phyloP scores from a whole-genome alignment of 345 rosid genomes.

The Rhodamnia rubescens region DNA sequence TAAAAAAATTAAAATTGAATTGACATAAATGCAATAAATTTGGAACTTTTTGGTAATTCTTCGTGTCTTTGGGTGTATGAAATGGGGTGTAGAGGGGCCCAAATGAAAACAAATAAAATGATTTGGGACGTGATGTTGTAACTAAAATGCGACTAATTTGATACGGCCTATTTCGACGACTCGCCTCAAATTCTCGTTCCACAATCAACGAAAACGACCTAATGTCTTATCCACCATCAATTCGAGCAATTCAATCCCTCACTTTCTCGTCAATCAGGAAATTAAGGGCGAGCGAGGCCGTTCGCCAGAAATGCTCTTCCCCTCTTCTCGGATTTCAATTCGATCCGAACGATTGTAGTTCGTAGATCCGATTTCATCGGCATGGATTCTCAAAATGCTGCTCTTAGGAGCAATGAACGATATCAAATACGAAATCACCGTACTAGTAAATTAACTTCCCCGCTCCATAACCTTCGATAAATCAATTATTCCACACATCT shows the following conservation, averaged over 20 bases:
- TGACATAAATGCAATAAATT: too few relatives aligned
- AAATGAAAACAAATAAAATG: neutral
- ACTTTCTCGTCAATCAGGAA: too few relatives aligned
- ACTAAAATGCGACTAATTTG: neutral
- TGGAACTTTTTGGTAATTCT: too few relatives aligned
- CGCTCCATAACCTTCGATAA: neutral
- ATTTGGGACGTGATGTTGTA: neutral
- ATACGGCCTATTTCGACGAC: neutral
- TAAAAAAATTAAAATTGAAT: too few relatives aligned
- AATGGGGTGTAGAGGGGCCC: neutral
- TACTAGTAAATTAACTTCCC: neutral
- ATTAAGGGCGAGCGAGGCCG: too few relatives aligned
- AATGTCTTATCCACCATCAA: neutral
- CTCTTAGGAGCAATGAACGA: neutral
- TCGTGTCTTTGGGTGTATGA: too few relatives aligned
- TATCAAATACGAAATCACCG: neutral
- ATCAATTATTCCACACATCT: too few relatives aligned
- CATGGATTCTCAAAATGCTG: neutral
- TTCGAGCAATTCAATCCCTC: too few relatives aligned
- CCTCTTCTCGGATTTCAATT: neutral
- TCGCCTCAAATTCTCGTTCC: neutral
- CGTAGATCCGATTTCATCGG: neutral
- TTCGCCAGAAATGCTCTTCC: too few relatives aligned
- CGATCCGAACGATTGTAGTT: rapidly evolving
- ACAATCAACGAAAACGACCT: rapidly evolving